A percentile compares a stretch with the other conserved stretches of the same genome.
phyloP scores from a whole-genome alignment of 2,329 filamentous ascomycete genomes.

The Aspergillus felis region DNA sequence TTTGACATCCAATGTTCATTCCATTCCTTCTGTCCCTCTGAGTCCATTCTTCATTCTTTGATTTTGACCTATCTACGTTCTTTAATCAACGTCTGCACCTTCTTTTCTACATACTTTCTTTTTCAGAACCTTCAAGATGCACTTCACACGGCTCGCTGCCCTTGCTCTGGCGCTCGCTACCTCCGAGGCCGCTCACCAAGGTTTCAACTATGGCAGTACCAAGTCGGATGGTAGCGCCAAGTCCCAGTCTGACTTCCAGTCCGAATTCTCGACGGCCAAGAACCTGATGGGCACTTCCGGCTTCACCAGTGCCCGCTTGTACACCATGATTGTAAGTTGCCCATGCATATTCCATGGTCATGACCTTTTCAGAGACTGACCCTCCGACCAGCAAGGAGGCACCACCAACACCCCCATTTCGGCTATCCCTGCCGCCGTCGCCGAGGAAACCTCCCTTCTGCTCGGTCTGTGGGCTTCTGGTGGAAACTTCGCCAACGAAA shows the following conservation, averaged over 20 bases:
- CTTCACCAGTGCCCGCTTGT: constrained; percentile 48
- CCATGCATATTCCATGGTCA: background rate
- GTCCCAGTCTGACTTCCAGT: constrained; percentile 41
- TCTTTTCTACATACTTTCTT: background rate
- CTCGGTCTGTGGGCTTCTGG: constrained; percentile 81
- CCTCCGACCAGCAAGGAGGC: constrained; percentile 38
- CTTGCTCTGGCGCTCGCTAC: constrained; percentile 32
- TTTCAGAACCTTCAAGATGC: constrained; percentile 24
- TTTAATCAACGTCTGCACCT: background rate
- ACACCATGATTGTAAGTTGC: constrained; percentile 57
- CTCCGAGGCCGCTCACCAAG: constrained; percentile 37
- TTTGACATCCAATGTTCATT: background rate
- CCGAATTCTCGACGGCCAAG: constrained; percentile 36
- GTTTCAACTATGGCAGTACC: constrained; percentile 48
- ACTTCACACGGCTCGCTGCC: constrained; percentile 30
- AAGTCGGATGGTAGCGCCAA: constrained; percentile 40
- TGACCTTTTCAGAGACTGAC: background rate
- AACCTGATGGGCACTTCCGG: constrained; percentile 36
- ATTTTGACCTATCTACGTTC: background rate
- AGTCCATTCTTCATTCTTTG: too few relatives aligned
- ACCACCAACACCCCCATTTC: constrained; percentile 62
- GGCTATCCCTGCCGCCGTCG: constrained; percentile 78
- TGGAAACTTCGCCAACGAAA: constrained; percentile 68
- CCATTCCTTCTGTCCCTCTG: background rate
- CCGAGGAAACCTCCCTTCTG: constrained; percentile 71